A percentile compares a stretch with the other conserved stretches of the same genome.
Conservation (phyloP, 1,284 basidiomycete genomes). For the Omphalotus olearius region DNA sequence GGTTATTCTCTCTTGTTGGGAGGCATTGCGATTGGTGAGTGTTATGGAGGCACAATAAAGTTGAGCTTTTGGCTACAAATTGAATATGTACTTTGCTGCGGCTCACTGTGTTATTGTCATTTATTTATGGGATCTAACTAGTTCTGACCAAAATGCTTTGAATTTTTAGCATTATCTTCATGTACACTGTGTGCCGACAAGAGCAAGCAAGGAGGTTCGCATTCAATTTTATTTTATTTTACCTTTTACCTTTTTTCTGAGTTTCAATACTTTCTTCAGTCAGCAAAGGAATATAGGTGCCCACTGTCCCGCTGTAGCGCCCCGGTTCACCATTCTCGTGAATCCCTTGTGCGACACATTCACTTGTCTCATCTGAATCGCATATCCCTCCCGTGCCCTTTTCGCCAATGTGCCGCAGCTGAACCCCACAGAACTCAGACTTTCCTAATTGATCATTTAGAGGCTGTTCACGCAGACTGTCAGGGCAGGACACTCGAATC, state of each 20-base stretch:
- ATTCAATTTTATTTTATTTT: neutral
- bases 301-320: conserved; percentile 8
- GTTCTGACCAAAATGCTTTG: neutral
- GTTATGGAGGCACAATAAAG: neutral
- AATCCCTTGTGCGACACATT: conserved; percentile 10
- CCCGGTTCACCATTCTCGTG: conserved; percentile 7
- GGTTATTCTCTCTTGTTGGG: conserved; percentile 14
- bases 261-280: neutral
- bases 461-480: neutral
- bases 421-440: neutral
- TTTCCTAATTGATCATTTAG: neutral
- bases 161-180: conserved; percentile 1
- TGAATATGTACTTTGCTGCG: neutral
- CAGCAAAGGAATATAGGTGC: conserved; percentile 11
- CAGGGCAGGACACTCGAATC: neutral
- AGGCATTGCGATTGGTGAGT: conserved; percentile 12
- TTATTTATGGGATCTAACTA: neutral
- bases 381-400: conserved; percentile 12
- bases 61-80: neutral
- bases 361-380: conserved; percentile 12
- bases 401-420: neutral
- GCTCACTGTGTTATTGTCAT: neutral
- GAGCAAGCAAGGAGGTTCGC: neutral
- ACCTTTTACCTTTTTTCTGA: neutral
- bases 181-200: neutral